These are phyloP conservation scores for Kalanchoe fedtschenkoi DNA, from an alignment of 164 flowering plant genomes.

Conservation along the genomic window DNA sequence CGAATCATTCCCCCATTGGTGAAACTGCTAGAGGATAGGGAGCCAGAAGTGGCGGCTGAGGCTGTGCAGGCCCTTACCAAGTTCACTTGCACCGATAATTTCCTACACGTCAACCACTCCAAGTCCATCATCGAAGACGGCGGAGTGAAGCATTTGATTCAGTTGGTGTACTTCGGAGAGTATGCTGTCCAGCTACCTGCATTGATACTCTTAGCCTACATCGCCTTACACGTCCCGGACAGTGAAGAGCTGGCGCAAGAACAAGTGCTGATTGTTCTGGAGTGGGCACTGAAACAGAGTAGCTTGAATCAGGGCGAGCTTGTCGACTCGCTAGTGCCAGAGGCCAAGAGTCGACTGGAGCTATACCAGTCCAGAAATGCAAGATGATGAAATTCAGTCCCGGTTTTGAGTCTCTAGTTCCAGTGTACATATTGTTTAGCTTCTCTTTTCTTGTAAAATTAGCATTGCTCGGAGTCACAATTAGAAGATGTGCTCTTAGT, in stretches of 20 bases:
- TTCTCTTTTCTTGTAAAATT: no score
- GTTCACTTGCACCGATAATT: slow-evolving; percentile 61
- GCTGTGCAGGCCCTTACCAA: slow-evolving; percentile 58
- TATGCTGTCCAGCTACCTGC: slow-evolving; percentile 44
- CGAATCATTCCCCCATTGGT: slow-evolving; percentile 65
- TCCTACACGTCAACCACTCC: slow-evolving; percentile 47
- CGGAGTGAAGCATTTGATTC: slow-evolving; percentile 59
- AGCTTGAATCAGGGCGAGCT: slow-evolving; percentile 25
- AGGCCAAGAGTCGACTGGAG: slow-evolving; percentile 56
- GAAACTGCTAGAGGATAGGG: slow-evolving; percentile 59
- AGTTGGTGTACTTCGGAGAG: slow-evolving; percentile 67
- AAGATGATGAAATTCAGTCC: slow-evolving; percentile 9
- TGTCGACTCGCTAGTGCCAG: slow-evolving; percentile 34
- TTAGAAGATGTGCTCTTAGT: no score
- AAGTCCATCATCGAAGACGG: slow-evolving; percentile 53
- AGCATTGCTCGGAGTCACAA: no score
- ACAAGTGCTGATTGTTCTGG: slow-evolving; percentile 60
- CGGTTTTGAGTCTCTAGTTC: neutral
- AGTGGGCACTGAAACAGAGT: slow-evolving; percentile 62
- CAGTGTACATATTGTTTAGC: neutral
- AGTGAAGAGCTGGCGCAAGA: slow-evolving; percentile 60
- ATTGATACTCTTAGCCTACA: slow-evolving; percentile 44
- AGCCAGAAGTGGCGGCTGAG: slow-evolving; percentile 40
- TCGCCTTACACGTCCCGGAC: slow-evolving; percentile 57
- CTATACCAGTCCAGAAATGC: slow-evolving; percentile 69